These are phyloP conservation scores for Candida dendrica DNA, from an alignment of 805 yeast species.

Conservation along the genomic window DNA sequence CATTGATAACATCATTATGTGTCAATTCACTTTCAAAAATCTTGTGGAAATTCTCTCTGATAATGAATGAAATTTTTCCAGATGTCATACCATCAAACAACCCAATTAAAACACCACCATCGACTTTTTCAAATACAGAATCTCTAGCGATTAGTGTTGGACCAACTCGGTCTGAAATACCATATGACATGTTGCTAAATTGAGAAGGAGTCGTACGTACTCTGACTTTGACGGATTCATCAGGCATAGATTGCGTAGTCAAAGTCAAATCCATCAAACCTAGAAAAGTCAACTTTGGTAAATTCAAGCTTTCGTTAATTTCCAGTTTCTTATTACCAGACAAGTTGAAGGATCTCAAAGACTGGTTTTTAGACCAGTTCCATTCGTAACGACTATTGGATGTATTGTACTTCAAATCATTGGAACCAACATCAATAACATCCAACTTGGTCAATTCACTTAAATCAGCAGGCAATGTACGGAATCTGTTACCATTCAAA, in stretches of 20 bases:
- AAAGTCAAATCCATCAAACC: conserved; percentile 95
- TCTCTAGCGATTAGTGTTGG: conserved; percentile 69
- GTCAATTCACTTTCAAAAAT: conserved; percentile 62
- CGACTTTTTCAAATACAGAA: conserved; percentile 76
- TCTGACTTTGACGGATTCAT: conserved; percentile 74
- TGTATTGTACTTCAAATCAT: conserved; percentile 83
- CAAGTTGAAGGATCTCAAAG: conserved; percentile 73
- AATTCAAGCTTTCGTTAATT: conserved; percentile 73
- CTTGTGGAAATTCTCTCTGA: conserved; percentile 65
- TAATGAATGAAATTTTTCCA: conserved; percentile 60
- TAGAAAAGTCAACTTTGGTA: conserved; percentile 62
- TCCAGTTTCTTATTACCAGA: conserved; percentile 92
- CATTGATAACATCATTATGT: conserved; percentile 50
- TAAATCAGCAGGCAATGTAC: conserved; percentile 83
- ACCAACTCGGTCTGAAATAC: conserved; percentile 87
- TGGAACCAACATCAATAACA: conserved; percentile 85
- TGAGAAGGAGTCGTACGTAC: conserved; percentile 86
- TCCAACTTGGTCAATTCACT: conserved; percentile 57
- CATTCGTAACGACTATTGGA: conserved; percentile 95
- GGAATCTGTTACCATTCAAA: conserved; percentile 78
- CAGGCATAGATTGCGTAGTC: conserved; percentile 84
- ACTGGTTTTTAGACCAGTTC: conserved; percentile 89
- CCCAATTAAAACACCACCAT: conserved; percentile 75
- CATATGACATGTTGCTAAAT: conserved; percentile 70
- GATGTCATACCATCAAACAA: conserved; percentile 76